Evolutionary conservation across 2,329 filamentous ascomycete genomes (phyloP).

Genomic region (Cercospora sp.): DNA sequence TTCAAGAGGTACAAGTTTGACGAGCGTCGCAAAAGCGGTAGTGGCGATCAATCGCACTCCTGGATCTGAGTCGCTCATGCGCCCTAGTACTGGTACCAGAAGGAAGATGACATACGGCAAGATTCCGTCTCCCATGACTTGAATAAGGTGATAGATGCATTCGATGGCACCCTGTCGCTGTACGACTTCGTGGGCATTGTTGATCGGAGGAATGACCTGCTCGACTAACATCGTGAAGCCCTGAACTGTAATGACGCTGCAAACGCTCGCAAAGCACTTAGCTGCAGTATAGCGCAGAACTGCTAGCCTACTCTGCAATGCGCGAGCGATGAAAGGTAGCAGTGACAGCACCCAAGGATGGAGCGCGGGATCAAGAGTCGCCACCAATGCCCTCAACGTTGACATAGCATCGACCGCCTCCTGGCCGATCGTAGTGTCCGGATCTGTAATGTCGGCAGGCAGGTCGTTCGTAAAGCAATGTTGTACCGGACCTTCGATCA

Average conservation of each 20-base stretch:
- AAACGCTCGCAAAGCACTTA: constrained; percentile 95
- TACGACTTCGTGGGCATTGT: constrained; percentile 82
- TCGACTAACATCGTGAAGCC: constrained; percentile 96
- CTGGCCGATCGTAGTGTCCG: constrained; percentile 76
- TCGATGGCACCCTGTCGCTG: constrained; percentile 93
- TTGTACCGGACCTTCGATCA: constrained; percentile 79
- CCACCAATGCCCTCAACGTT: constrained; percentile 85
- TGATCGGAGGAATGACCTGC: constrained; percentile 87
- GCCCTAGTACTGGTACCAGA: constrained; percentile 91
- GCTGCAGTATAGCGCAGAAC: constrained; percentile 95
- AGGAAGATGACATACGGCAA: constrained; percentile 98
- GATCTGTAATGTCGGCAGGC: constrained; percentile 70
- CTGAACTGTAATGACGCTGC: constrained; percentile 91
- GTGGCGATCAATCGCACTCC: constrained; percentile 93
- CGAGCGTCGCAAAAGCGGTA: constrained; percentile 92
- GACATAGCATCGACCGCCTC: constrained; percentile 93
- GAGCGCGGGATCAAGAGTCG: constrained; percentile 75
- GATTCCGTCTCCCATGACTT: constrained; percentile 96
- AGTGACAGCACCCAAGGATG: constrained; percentile 79
- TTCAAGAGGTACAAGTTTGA: constrained; percentile 94
- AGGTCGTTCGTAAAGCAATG: constrained; percentile 69
- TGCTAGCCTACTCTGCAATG: constrained; percentile 81
- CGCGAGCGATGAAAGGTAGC: constrained; percentile 82
- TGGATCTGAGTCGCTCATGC: constrained; percentile 98
- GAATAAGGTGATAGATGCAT: constrained; percentile 93